Base-by-base conservation (phyloP, 106 monocot genomes). In the Dendrobium chrysotoxum region DNA sequence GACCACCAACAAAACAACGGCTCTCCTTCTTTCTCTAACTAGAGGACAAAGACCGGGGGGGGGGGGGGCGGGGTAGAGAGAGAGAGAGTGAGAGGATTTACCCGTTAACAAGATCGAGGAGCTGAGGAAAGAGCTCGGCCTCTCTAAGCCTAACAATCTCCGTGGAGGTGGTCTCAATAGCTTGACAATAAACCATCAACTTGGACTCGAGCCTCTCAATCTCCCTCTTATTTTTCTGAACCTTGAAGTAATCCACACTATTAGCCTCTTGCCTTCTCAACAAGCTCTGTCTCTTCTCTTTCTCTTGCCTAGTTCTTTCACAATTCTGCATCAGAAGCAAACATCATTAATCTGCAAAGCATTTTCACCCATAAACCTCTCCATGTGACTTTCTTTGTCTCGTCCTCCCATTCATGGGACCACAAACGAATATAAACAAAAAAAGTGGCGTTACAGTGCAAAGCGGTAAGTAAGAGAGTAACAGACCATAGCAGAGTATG, bases 191-290 rank as follows among this genome's bases (percentile, higher is more conserved):
- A 53, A 98, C 98, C 78, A 91, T 50, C 81, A 98, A 79, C 80
- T 88, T 90, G 20, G 98, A 92, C 65, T 94, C 89, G 77, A 98
- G 80, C 47, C 85, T 86, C 88, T 92, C 94, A 50, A 94, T 94
- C 81, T 94, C 91, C 84, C 88, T 92, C 84, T 82, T 94, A 85
- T 91, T 98, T 86, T 95, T 98, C 88, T 91, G 91, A 16, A 98
- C 76, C 84, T 94, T 94, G 18, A 89, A 57, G 83, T 90, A 94
- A 81, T 94, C 91, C 46, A 53, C 82, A 23, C 89, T 91, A 26
- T 85, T 89, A 7, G 76, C 85, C 78, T 94, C 91, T 55, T 90
- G 91, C 64, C 66, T 88, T 76, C 91, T 84, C 78, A 91, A 74
- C 26, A 86, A 42, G 20, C 72, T 68, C 82, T 87, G 81, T 75